Conservation (phyloP, 2,329 filamentous ascomycete species). For the Colletotrichum paranaense region DNA sequence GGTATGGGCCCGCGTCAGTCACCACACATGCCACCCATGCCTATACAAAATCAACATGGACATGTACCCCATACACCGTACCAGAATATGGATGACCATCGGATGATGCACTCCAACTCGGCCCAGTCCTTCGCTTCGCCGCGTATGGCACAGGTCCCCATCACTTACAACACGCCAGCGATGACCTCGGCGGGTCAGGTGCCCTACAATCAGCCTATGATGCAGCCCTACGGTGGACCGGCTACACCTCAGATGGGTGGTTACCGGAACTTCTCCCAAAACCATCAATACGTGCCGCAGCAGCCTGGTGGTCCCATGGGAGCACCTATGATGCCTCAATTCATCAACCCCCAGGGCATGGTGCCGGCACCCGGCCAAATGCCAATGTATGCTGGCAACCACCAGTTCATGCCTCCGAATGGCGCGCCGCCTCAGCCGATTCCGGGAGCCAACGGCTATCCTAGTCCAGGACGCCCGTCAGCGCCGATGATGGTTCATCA, state of each 20-base stretch:
- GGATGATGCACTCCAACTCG: conserved; percentile 89
- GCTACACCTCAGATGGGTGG: conserved; percentile 77
- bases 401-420: conserved; percentile 73
- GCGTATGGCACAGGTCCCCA: conserved; percentile 76
- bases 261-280: conserved; percentile 78
- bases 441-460: conserved; percentile 80
- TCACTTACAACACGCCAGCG: conserved; percentile 72
- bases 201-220: conserved; percentile 77
- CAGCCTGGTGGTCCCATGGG: conserved; percentile 75
- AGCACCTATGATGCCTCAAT: conserved; percentile 84
- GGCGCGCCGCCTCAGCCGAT: conserved; percentile 67
- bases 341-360: conserved; percentile 80
- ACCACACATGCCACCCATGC: conserved; percentile 81
- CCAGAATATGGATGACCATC: conserved; percentile 83
- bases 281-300: conserved; percentile 77
- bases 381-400: conserved; percentile 80
- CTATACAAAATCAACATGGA: conserved; percentile 78
- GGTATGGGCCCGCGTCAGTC: conserved; percentile 76
- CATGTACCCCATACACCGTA: conserved; percentile 74
- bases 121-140: conserved; percentile 89
- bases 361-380: conserved; percentile 74
- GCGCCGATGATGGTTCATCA: conserved; percentile 96
- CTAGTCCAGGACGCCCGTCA: conserved; percentile 83
- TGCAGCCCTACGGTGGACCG: conserved; percentile 77
- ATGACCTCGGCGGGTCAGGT: conserved; percentile 78